Percentiles rank a stretch among this genome's conserved stretches.
phyloP scores from a whole-genome alignment of 1,139 yeast genomes.

The Debaryomyces psychrophilus region DNA sequence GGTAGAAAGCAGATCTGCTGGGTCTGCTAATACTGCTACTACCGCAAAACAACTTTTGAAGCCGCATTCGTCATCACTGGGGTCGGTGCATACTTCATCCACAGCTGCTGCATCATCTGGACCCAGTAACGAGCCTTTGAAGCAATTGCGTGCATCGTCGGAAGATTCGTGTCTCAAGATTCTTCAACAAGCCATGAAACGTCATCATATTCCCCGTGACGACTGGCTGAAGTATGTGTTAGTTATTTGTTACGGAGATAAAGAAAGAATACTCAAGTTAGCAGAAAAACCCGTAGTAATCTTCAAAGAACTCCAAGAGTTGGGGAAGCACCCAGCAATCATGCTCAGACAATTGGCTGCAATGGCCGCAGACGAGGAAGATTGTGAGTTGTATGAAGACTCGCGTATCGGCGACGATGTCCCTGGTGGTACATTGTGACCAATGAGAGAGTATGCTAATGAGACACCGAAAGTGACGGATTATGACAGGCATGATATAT shows the following conservation, averaged over 20 bases:
- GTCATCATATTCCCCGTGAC: constrained; percentile 76
- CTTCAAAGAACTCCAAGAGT: constrained; percentile 85
- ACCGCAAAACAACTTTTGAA: constrained; percentile 17
- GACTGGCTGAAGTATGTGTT: constrained; percentile 91
- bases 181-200: constrained; percentile 84
- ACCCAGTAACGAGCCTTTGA: constrained; percentile 63
- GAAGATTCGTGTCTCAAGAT: constrained; percentile 93
- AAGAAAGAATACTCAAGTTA: constrained; percentile 79
- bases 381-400: constrained; percentile 40
- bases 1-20: constrained; percentile 34
- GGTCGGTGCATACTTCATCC: constrained; percentile 18
- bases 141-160: constrained; percentile 82
- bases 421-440: constrained; percentile 56
- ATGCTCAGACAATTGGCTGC: constrained; percentile 83
- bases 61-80: constrained; percentile 19
- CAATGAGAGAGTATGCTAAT: background rate
- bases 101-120: constrained; percentile 9
- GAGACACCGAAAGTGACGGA: too few species aligned
- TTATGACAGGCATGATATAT: background rate
- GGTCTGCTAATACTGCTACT: constrained; percentile 21
- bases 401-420: constrained; percentile 51
- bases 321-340: constrained; percentile 88
- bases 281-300: constrained; percentile 89
- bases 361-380: constrained; percentile 34
- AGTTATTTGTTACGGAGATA: constrained; percentile 89